Conservation (phyloP, 2,329 filamentous ascomycete species). For the Bipolaris sorokiniana region DNA sequence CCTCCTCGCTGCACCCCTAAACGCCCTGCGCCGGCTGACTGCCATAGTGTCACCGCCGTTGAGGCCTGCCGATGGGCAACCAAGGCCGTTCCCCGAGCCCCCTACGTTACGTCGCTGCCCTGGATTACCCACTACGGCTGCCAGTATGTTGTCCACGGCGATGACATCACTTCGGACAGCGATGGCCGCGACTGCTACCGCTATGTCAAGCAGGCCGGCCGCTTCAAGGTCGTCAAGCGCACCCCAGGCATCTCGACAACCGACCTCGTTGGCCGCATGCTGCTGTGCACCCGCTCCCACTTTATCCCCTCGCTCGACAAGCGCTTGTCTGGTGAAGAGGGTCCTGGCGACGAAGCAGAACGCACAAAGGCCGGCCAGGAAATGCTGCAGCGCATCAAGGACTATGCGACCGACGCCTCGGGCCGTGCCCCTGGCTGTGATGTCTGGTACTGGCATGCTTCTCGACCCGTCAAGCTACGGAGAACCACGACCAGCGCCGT, state of each 20-base stretch:
- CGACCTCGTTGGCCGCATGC: conserved; percentile 96
- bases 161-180: conserved; percentile 95
- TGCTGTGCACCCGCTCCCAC: conserved; percentile 92
- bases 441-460: conserved; percentile 81
- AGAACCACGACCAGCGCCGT: conserved; percentile 39
- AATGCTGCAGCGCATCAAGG: conserved; percentile 77
- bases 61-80: conserved; percentile 97
- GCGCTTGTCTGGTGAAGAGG: conserved; percentile 72
- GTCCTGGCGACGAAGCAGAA: conserved; percentile 72
- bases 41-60: conserved; percentile 76
- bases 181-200: conserved; percentile 96
- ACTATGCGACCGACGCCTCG: conserved; percentile 87
- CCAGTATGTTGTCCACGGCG: conserved; percentile 93
- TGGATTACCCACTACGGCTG: conserved; percentile 98
- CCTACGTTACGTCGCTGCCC: conserved; percentile 90
- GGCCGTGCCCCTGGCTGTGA: conserved; percentile 79
- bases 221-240: conserved; percentile 96
- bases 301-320: conserved; percentile 83
- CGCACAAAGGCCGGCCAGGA: conserved; percentile 66
- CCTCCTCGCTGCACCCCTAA: conserved; percentile 21
- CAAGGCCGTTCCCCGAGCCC: conserved; percentile 79
- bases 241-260: conserved; percentile 97
- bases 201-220: conserved; percentile 90
- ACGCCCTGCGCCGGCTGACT: conserved; percentile 15
- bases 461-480: conserved; percentile 50